Evolutionary conservation across 2,329 filamentous ascomycete genomes (phyloP).

Genomic region (Ophiostoma piceae): DNA sequence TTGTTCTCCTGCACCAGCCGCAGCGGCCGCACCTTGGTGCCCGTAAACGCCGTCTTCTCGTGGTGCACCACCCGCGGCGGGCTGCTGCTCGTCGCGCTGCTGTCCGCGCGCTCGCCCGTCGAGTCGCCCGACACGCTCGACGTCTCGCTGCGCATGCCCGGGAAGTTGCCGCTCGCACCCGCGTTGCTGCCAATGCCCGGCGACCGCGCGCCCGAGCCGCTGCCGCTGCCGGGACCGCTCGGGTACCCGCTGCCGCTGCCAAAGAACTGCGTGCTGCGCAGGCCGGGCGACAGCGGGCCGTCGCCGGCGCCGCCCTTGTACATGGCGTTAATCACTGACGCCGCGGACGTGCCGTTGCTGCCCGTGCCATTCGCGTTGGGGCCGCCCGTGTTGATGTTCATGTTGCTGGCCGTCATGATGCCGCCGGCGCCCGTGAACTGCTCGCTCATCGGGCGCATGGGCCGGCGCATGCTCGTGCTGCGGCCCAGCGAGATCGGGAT

Average conservation of each 20-base stretch:
- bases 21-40: slow-evolving; percentile 76
- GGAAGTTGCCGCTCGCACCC: slow-evolving; percentile 55
- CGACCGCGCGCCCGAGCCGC: slow-evolving; percentile 45
- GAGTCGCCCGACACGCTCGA: slow-evolving; percentile 65
- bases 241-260: slow-evolving; percentile 32
- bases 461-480: slow-evolving; percentile 50
- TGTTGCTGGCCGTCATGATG: not conserved
- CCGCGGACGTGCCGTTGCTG: slow-evolving; percentile 39
- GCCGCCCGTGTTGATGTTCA: not conserved
- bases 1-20: slow-evolving; percentile 77
- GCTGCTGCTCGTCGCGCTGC: slow-evolving; percentile 48
- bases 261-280: slow-evolving; percentile 59
- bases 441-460: slow-evolving; percentile 54
- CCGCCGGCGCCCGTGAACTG: slow-evolving; percentile 45
- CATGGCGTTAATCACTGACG: slow-evolving; percentile 81
- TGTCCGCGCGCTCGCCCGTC: slow-evolving; percentile 38
- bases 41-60: slow-evolving; percentile 54
- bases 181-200: slow-evolving; percentile 39
- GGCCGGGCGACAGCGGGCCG: slow-evolving; percentile 55
- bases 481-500: slow-evolving; percentile 62
- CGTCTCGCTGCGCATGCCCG: slow-evolving; percentile 62
- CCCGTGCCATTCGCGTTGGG: slow-evolving; percentile 9
- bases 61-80: slow-evolving; percentile 44
- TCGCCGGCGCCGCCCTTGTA: slow-evolving; percentile 63
- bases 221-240: slow-evolving; percentile 28